These are phyloP conservation scores for Acacia pycnantha DNA, from an alignment of 331 rosid species.

Conservation along the genomic window DNA sequence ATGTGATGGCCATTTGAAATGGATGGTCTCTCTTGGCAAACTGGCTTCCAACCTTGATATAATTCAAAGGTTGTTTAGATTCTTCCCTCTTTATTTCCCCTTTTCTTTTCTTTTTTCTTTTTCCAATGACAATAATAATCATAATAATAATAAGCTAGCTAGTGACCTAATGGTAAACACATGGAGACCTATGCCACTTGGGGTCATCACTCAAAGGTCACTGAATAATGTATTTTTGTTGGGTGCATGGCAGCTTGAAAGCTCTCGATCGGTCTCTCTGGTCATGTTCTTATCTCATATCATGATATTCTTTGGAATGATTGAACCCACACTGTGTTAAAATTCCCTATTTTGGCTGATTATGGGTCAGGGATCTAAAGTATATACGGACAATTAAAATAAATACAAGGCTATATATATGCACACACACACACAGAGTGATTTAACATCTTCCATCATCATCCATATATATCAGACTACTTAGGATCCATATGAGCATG, in stretches of 20 bases:
- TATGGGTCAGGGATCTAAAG: conserved; percentile 19
- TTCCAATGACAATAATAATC: neutral
- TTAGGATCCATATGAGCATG: neutral
- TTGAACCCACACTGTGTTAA: neutral
- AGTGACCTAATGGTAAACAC: conserved; percentile 25
- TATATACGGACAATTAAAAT: neutral
- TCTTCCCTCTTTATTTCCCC: conserved; percentile 19
- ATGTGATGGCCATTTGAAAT: conserved; percentile 11
- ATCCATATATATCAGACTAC: neutral
- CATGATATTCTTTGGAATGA: conserved; percentile 12
- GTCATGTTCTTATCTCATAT: neutral
- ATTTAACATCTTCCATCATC: neutral
- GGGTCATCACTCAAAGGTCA: conserved; percentile 15
- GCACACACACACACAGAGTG: neutral
- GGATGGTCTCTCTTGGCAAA: neutral
- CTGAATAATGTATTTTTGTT: conserved; percentile 22
- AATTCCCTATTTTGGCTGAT: conserved; percentile 9
- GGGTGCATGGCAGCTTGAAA: conserved; percentile 32
- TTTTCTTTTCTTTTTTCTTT: conserved; percentile 5
- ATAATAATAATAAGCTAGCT: conserved; percentile 13
- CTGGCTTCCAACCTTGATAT: conserved; percentile 32
- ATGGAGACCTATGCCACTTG: conserved; percentile 15
- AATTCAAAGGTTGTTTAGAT: conserved; percentile 16
- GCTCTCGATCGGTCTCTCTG: neutral
- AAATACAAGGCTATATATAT: neutral